Base-by-base conservation (phyloP, 306 rosid genomes). In the Gastrolobium villosum region DNA sequence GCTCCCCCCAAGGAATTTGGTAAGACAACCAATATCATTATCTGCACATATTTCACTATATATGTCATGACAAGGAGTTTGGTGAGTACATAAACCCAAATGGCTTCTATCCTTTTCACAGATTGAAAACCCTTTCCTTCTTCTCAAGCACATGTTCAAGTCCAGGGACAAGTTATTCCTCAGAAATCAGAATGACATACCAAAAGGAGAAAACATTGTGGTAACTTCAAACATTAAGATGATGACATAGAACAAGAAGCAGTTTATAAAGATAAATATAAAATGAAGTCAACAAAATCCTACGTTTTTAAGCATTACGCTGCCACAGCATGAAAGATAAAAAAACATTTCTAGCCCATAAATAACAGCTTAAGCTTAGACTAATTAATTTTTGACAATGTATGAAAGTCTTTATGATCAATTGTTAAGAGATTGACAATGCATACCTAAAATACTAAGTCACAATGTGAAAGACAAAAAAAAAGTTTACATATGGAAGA, bases 1-100 rank as follows among this genome's bases (percentile, higher is more conserved):
- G 98, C 98, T 86, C 92, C 93, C 59, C 83, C 89, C 82, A 88
- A 66, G 61, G 72, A 61, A 7, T 35, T 13, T 69, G 88, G 90
- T 53, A 93, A 72, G 78, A 89, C 46, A 45, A 84, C 3, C 70
- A 88, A 72, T 78, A 91, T 63, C 76, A 93, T 75, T 57, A 93
- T 88, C 98, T 93, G 90, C 85, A 85, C 85, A 83, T 32, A 56
- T 46, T 65, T 72, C 46, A 79, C 46, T 40, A 13, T 61, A 65
- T 4, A 13, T 35, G 78, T 70, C 63, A 73, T 41, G 46, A 79
- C 4, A 57, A 59, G 70, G 36, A 44, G 28, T 63, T 37, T 52
- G 55, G 26, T 20, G 26, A 20, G 66, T 41, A 26, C 35, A 48
- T 52, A 75, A 59, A 66, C 37, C 66, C 26, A 20, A 49, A 1